Conservation (phyloP, 148 eudicot genomes). For the Rhododendron ovatum region DNA sequence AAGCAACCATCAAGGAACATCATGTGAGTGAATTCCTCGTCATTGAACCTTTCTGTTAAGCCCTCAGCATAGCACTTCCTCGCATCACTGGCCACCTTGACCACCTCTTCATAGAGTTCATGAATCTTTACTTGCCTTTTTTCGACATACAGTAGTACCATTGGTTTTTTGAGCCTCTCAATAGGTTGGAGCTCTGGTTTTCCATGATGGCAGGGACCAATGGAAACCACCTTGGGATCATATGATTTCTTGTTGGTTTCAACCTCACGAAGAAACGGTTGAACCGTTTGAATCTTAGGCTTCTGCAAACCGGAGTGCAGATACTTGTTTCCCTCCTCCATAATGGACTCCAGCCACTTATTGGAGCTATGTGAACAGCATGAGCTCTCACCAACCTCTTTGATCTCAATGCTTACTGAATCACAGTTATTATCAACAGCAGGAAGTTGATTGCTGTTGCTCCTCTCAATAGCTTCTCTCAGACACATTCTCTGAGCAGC, state of each 20-base stretch:
- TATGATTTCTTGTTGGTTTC: slow-evolving; percentile 3
- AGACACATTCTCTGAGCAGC: background rate
- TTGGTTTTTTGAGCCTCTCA: background rate
- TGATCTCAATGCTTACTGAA: background rate
- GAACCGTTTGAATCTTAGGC: background rate
- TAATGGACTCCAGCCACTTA: background rate
- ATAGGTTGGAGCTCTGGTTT: background rate
- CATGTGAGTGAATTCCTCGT: background rate
- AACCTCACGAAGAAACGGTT: background rate
- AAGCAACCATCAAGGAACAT: slow-evolving; percentile 4
- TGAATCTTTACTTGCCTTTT: background rate
- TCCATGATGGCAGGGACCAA: slow-evolving; percentile 2
- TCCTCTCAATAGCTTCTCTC: background rate
- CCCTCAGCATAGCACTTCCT: background rate
- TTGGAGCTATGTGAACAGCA: background rate
- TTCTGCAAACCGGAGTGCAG: background rate
- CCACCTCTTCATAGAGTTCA: background rate
- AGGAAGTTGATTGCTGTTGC: background rate
- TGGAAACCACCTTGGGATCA: slow-evolving; percentile 5
- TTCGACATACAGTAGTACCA: background rate
- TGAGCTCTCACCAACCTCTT: background rate
- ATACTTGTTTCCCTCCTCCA: background rate
- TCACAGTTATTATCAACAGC: background rate
- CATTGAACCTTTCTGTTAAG: background rate
- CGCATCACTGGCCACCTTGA: background rate